Evolutionary conservation across 768 basidiomycete species (phyloP).

Genomic region (Antrodiella citrinella): DNA sequence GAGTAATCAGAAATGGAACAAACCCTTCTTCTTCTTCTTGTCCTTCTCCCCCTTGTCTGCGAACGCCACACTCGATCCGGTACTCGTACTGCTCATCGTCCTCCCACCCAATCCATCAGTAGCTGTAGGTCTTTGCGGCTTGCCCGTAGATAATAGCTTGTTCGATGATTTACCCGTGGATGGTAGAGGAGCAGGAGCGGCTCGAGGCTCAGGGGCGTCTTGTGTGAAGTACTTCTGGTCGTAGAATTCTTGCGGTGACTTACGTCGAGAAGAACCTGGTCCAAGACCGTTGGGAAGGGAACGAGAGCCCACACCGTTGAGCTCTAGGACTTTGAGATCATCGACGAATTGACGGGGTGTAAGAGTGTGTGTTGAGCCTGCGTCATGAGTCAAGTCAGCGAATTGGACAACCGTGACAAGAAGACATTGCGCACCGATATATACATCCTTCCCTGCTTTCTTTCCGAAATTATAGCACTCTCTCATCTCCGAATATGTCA

Average conservation of each 20-base stretch:
- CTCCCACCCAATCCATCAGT: slow-evolving; percentile 32
- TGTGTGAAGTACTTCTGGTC: slow-evolving; percentile 70
- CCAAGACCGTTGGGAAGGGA: slow-evolving; percentile 63
- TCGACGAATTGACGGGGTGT: slow-evolving; percentile 82
- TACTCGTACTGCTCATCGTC: slow-evolving; percentile 14
- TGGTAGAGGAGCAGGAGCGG: slow-evolving; percentile 24
- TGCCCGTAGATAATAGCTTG: slow-evolving; percentile 28
- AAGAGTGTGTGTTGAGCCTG: slow-evolving; percentile 84
- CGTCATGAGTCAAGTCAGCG: too few species aligned
- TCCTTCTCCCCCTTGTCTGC: slow-evolving; percentile 33
- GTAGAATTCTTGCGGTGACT: slow-evolving; percentile 65
- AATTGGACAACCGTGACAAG: background rate
- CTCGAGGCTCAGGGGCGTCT: slow-evolving; percentile 51
- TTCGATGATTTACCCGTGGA: slow-evolving; percentile 17
- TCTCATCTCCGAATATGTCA: slow-evolving; percentile 93
- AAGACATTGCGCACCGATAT: slow-evolving; percentile 69
- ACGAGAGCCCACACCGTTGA: slow-evolving; percentile 78
- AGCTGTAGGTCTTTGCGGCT: slow-evolving; percentile 44
- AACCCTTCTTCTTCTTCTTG: slow-evolving; percentile 71
- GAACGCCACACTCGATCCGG: background rate
- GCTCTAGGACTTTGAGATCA: slow-evolving; percentile 80
- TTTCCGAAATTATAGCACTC: slow-evolving; percentile 76
- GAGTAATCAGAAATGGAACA: slow-evolving; percentile 51
- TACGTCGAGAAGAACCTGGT: slow-evolving; percentile 29
- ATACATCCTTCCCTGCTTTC: slow-evolving; percentile 77